A percentile compares a stretch with the other conserved stretches of the same genome.
Conservation (phyloP, 768 basidiomycete genomes). For the Boletus subparvulus region DNA sequence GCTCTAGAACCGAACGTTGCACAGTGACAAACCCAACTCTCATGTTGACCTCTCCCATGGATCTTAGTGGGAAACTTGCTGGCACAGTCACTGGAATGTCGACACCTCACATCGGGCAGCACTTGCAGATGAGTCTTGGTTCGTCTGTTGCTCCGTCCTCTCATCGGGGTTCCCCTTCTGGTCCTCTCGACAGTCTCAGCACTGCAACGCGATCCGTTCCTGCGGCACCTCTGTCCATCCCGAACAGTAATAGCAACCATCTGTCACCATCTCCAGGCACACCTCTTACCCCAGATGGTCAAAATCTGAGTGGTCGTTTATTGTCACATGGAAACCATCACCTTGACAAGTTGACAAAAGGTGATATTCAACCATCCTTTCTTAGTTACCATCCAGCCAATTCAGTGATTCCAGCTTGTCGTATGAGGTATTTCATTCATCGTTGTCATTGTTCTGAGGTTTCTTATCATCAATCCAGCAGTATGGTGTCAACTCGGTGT, state of each 20-base stretch:
- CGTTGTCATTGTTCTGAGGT: slow-evolving; percentile 1
- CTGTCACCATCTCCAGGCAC: slow-evolving; percentile 63
- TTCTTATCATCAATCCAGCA: slow-evolving; percentile 34
- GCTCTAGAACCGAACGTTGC: slow-evolving; percentile 61
- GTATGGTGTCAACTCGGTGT: slow-evolving; percentile 58
- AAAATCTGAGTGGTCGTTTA: slow-evolving; percentile 62
- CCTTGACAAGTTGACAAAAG: too few species aligned
- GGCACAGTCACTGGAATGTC: slow-evolving; percentile 56
- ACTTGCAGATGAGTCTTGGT: slow-evolving; percentile 47
- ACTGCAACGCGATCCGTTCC: slow-evolving; percentile 76
- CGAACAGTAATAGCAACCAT: slow-evolving; percentile 45
- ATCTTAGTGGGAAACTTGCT: slow-evolving; percentile 44
- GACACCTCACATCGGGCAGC: slow-evolving; percentile 64
- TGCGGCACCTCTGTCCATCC: slow-evolving; percentile 67
- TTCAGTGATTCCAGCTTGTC: slow-evolving; percentile 56
- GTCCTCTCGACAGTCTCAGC: slow-evolving; percentile 58
- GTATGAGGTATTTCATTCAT: slow-evolving; percentile 49
- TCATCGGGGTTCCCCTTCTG: slow-evolving; percentile 73
- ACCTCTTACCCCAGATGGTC: slow-evolving; percentile 61
- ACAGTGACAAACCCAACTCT: slow-evolving; percentile 74
- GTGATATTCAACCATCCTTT: too few species aligned
- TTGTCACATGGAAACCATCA: slow-evolving; percentile 44
- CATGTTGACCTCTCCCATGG: slow-evolving; percentile 57
- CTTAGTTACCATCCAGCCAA: slow-evolving; percentile 58
- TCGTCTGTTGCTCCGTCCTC: slow-evolving; percentile 46